A percentile compares a stretch with the other conserved stretches of the same genome.
Conservation (phyloP, 2,329 filamentous ascomycete species). For the Apiospora phragmitis region DNA sequence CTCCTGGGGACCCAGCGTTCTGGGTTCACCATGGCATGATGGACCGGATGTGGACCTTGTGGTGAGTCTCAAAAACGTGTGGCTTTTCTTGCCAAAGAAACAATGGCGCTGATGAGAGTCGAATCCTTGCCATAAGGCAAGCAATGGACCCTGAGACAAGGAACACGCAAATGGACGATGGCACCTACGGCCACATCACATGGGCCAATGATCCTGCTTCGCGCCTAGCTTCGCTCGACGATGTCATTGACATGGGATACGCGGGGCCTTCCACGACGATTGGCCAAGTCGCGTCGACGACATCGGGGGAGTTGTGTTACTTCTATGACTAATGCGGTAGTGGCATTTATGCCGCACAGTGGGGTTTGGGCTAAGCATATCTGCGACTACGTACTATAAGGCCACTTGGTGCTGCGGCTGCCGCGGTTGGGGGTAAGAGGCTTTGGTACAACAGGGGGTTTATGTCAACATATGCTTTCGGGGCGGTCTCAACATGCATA, state of each 20-base stretch:
- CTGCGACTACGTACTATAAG: no score
- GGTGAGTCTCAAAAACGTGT: background rate
- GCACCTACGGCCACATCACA: constrained; percentile 25
- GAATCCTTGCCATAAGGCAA: constrained; percentile 6
- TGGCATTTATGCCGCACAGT: no score
- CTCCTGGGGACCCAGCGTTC: constrained; percentile 28
- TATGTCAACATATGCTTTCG: no score
- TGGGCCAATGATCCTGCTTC: constrained; percentile 26
- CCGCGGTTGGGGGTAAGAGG: no score
- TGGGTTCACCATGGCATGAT: constrained; percentile 28
- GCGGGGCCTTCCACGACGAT: background rate
- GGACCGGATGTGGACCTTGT: constrained; percentile 20
- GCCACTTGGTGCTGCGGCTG: no score
- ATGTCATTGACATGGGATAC: constrained; percentile 21
- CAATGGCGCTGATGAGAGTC: constrained; percentile 25
- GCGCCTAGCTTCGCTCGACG: constrained; percentile 23
- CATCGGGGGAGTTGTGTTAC: background rate
- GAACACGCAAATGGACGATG: constrained; percentile 7
- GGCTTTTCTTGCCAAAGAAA: background rate
- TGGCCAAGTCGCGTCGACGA: background rate
- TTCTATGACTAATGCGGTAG: background rate
- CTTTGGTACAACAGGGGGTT: no score
- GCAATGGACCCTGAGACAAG: background rate
- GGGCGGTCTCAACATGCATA: no score
- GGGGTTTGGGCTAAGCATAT: no score